Evolutionary conservation across 2,329 filamentous ascomycete species (phyloP), one percentile per base, ranked within the genome.

Genomic region (Beauveria bassiana): DNA sequence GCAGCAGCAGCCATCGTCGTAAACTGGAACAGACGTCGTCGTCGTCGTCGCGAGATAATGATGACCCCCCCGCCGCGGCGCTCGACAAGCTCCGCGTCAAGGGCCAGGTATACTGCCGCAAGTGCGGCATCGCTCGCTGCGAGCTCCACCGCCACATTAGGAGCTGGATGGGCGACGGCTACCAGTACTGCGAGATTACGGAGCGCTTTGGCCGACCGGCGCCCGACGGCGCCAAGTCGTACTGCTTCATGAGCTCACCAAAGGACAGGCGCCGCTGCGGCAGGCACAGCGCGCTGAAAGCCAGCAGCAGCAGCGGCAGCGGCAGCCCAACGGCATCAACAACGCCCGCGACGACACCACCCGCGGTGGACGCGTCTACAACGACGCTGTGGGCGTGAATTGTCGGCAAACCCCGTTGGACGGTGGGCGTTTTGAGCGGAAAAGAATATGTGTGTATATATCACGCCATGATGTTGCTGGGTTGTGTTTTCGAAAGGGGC

Each of bases 81-180:
- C 75, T 82, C 42, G 77, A 79, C 7, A 73, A 73, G 68, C 73
- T 84, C 66, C 78, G 81, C 26, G 77, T 83, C 54, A 79, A 79
- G 61, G 84, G 83, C 24, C 83, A 85, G 68, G 81, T 84, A 6
- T 82, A 84, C 70, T 87, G 85, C 71, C 78, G 81, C 62, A 85
- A 86, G 70, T 87, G 85, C 65, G 83, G 82, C 54, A 79, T 82
- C 63, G 80, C 77, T 46, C 79, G 85, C 42, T 87, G 85, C 71
- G 83, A 86, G 74, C 77, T 87, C 62, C 83, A 86, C 72, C 80
- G 82, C 65, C 85, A 87, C 69, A 78, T 87, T 66, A 77, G 78
- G 67, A 77, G 77, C 46, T 87, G 84, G 82, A 81, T 86, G 78
- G 81, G 81, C 60, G 72, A 76, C 45, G 75, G 71, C 22, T 72